Percentiles rank a stretch among this genome's conserved stretches.
Evolutionary conservation across 441 rosid genomes (phyloP).

Genomic region (Gossypium gossypioides): DNA sequence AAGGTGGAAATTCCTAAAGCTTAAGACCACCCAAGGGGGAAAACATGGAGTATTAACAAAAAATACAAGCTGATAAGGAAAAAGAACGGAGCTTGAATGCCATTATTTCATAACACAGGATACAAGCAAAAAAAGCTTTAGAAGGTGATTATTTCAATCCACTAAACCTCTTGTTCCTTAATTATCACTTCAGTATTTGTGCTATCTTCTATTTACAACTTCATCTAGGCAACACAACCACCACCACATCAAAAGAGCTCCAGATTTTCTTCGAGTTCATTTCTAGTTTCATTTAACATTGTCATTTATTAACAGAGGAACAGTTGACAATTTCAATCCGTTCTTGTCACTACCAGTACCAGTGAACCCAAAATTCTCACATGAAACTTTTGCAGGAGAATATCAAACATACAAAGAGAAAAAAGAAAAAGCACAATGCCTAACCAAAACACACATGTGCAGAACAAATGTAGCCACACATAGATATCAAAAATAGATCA

Average conservation of each 20-base stretch:
- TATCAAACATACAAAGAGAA: neutral
- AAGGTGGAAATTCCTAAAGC: neutral
- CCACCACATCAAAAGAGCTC: neutral
- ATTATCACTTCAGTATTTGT: neutral
- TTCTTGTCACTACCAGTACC: neutral
- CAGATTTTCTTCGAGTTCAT: neutral
- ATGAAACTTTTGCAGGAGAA: neutral
- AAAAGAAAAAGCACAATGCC: neutral
- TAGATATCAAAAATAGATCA: neutral
- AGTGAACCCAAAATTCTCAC: neutral
- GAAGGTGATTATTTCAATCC: neutral
- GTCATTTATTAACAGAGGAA: neutral
- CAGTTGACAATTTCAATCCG: neutral
- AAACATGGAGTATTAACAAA: neutral
- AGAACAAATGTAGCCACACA: slow-evolving; percentile 3
- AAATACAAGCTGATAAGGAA: neutral
- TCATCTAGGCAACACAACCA: neutral
- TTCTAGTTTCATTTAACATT: neutral
- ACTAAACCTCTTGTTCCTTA: neutral
- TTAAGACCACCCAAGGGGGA: neutral
- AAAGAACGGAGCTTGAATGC: neutral
- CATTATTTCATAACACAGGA: neutral
- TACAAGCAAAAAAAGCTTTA: neutral
- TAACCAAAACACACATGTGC: neutral
- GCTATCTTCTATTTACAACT: neutral